Evolutionary conservation across 768 basidiomycete species (phyloP).

Genomic region (Suillus placidus): DNA sequence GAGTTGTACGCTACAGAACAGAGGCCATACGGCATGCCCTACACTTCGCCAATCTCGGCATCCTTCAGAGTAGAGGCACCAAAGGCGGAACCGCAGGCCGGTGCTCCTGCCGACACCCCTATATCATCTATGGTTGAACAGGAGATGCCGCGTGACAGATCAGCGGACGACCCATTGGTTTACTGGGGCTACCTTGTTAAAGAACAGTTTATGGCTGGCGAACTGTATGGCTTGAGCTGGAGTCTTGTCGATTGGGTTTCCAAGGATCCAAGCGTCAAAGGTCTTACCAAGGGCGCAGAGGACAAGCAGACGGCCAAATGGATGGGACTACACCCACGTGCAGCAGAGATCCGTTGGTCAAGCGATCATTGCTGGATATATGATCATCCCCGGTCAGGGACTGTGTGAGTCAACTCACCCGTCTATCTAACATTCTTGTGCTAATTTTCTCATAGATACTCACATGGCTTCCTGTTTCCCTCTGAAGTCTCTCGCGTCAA

Average conservation of each 20-base stretch:
- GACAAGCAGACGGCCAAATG: constrained; percentile 93
- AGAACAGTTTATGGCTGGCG: constrained; percentile 93
- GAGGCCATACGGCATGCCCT: constrained; percentile 23
- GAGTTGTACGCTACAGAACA: constrained; percentile 58
- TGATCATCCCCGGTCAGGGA: constrained; percentile 92
- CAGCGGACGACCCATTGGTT: constrained; percentile 63
- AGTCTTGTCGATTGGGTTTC: constrained; percentile 86
- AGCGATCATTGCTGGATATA: constrained; percentile 98
- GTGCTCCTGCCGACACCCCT: constrained; percentile 7
- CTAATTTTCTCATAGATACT: constrained; percentile 58
- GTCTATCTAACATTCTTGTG: constrained; percentile 9
- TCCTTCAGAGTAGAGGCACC: constrained; percentile 7
- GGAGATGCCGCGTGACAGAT: constrained; percentile 13
- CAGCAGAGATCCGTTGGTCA: constrained; percentile 81
- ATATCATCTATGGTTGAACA: not conserved
- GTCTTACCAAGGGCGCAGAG: constrained; percentile 78
- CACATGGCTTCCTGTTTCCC: constrained; percentile 95
- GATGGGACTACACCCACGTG: constrained; percentile 85
- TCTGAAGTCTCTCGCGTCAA: constrained; percentile 78
- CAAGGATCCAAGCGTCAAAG: constrained; percentile 68
- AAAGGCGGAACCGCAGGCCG: not conserved
- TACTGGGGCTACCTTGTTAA: constrained; percentile 93
- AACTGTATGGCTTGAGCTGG: constrained; percentile 89
- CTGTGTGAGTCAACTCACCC: constrained; percentile 62
- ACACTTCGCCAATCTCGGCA: constrained; percentile 12